Evolutionary conservation across 805 yeast genomes (phyloP), one percentile per base, ranked within the genome.

Genomic region (Kodamaea neixiangensis): DNA sequence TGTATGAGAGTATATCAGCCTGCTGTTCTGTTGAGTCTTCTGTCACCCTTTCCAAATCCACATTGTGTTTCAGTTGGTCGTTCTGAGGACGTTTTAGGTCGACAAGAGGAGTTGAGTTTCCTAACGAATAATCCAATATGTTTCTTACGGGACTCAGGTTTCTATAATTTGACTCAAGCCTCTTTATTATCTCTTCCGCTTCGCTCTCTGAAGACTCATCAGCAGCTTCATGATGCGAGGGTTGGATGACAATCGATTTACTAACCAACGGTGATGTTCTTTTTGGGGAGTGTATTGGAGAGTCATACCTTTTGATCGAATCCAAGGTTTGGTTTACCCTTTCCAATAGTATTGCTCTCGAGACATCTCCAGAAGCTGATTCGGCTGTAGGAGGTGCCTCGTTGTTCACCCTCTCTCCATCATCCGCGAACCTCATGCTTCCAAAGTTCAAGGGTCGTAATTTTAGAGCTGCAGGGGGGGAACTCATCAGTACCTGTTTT

Each of bases 401-500:
- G 41, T 64, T 67, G 3, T 67, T 62, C 3, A 65, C 19, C 22
- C 38, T 14, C 19, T 20, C 37, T 43, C 21, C 46, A 17, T 25
- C n/a, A 15, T 22, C 31, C 3, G 5, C 31, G 19, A 17, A 10
- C 11, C 31, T 25, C 3, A 25, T 25, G 11, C 10, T 14, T n/a
- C 34, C 34, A 39, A 54, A 46, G 31, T 41, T 45, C 22, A 58
- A 34, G 1, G 61, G 63, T 14, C 52, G 34, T 2, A 60, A 54
- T 41, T 54, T 62, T 7, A 63, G 49, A 49, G 54, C 58, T 1
- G 67, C 54, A 10, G 66, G 67, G 6, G 67, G 65, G 2, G 65
- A 62, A 33, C 37, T 39, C 17, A 22, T 37, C 41, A 37, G 35
- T 5, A 25, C 6, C 14, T 40, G 44, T 25, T 40, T 20, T 9